A percentile compares a stretch with the other conserved stretches of the same genome.
phyloP scores from a whole-genome alignment of 345 rosid species.

The thale cress (Arabidopsis thaliana) region DNA sequence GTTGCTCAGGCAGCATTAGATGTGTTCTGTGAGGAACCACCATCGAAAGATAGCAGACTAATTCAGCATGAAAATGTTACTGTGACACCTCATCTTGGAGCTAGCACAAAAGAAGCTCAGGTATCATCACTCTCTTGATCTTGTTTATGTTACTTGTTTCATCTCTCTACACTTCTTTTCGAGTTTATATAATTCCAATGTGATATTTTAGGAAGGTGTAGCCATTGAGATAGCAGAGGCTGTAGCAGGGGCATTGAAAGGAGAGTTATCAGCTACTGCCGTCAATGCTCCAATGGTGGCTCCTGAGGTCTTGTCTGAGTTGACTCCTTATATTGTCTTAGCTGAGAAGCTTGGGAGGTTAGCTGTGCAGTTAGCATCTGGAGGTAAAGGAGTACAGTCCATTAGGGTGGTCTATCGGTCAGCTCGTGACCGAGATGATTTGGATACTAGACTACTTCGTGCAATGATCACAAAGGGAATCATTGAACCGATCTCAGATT shows the following conservation, averaged over 20 bases:
- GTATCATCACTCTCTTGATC: conserved; percentile 29
- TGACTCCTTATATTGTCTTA: conserved; percentile 69
- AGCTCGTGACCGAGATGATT: conserved; percentile 68
- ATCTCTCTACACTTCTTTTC: background rate
- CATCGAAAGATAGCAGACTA: conserved; percentile 60
- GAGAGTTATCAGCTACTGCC: conserved; percentile 83
- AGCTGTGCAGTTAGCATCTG: conserved; percentile 77
- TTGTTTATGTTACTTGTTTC: background rate
- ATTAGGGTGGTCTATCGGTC: conserved; percentile 66
- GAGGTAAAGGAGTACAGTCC: conserved; percentile 70
- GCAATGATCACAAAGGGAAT: conserved; percentile 90
- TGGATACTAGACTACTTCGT: conserved; percentile 85
- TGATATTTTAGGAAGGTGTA: conserved; percentile 68
- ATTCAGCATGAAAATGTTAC: conserved; percentile 74
- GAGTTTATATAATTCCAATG: background rate
- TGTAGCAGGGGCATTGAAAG: conserved; percentile 74
- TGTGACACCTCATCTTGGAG: conserved; percentile 92
- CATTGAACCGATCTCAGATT: conserved; percentile 76
- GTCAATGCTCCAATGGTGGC: conserved; percentile 90
- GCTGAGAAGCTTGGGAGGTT: conserved; percentile 83
- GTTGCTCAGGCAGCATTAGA: conserved; percentile 94
- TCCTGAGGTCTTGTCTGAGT: conserved; percentile 62
- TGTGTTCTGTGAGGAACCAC: conserved; percentile 79
- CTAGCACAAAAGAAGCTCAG: conserved; percentile 94
- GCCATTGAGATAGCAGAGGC: conserved; percentile 94